phyloP scores from a whole-genome alignment of 1,284 basidiomycete species.

The Irpex lacteus region DNA sequence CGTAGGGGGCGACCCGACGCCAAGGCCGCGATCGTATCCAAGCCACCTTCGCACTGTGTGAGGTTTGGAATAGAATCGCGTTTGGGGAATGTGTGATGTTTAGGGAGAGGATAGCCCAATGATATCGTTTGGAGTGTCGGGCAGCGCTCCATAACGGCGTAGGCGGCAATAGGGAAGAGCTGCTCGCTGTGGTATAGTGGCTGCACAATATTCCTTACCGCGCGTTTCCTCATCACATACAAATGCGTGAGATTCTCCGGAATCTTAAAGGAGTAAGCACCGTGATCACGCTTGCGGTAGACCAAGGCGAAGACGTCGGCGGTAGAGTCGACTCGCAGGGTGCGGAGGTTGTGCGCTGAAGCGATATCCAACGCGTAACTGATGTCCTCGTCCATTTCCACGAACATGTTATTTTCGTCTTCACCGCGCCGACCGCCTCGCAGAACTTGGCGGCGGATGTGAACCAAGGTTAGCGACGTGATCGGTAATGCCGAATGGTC shows the following conservation, averaged over 20 bases:
- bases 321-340: conserved; percentile 35
- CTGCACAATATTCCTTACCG: conserved; percentile 15
- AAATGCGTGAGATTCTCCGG: conserved; percentile 32
- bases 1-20: conserved; percentile 19
- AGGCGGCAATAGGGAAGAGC: conserved; percentile 26
- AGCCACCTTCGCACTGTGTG: conserved; percentile 25
- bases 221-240: conserved; percentile 31
- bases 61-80: conserved; percentile 27
- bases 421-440: conserved; percentile 8
- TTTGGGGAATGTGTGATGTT: conserved; percentile 22
- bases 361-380: conserved; percentile 26
- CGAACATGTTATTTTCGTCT: conserved; percentile 11
- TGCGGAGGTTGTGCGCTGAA: conserved; percentile 31
- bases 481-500: conserved; percentile 33
- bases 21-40: conserved; percentile 21
- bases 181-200: conserved; percentile 17
- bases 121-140: conserved; percentile 23
- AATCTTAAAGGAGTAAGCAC: conserved; percentile 21
- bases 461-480: conserved; percentile 34
- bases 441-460: conserved; percentile 21
- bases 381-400: conserved; percentile 19
- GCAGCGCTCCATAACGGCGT: conserved; percentile 24
- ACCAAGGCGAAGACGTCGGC: conserved; percentile 33
- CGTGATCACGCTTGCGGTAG: conserved; percentile 25
- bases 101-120: conserved; percentile 22